A percentile compares a stretch with the other conserved stretches of the same genome.
Evolutionary conservation across 169 alveolate species (phyloP).

Genomic region (Cryptosporidium ubiquitum): DNA sequence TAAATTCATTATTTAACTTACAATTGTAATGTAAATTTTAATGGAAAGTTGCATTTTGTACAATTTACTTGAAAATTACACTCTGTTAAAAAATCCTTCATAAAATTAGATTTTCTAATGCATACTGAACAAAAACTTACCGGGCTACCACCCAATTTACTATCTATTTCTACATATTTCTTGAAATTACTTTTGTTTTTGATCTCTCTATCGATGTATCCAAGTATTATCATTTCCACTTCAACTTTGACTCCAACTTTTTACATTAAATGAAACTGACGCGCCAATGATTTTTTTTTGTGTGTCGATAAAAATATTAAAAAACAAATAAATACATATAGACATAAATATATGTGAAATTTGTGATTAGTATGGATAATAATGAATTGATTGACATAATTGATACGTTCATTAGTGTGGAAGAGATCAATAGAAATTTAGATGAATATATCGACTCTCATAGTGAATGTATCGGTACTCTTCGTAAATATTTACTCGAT

Average conservation of each 20-base stretch:
- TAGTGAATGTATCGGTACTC: slow-evolving; percentile 73
- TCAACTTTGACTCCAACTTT: background rate
- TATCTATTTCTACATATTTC: background rate
- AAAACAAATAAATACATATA: background rate
- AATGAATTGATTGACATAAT: slow-evolving; percentile 15
- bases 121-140: slow-evolving; percentile 13
- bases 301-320: background rate
- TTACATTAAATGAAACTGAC: background rate
- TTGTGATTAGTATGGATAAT: background rate
- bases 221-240: slow-evolving; percentile 7
- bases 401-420: slow-evolving; percentile 36
- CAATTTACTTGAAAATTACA: background rate
- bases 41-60: background rate
- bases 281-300: slow-evolving; percentile 16
- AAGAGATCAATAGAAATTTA: slow-evolving; percentile 21
- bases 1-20: slow-evolving; percentile 2
- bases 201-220: slow-evolving; percentile 23
- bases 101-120: background rate
- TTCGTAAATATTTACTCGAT: slow-evolving; percentile 55
- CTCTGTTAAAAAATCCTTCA: slow-evolving; percentile 16
- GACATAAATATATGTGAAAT: background rate
- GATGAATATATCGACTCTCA: slow-evolving; percentile 71
- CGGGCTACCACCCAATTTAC: slow-evolving; percentile 61
- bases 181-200: background rate
- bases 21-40: slow-evolving; percentile 49